phyloP scores from a whole-genome alignment of 371 early-diverging fungal genomes.

The Batkoa obscura region DNA sequence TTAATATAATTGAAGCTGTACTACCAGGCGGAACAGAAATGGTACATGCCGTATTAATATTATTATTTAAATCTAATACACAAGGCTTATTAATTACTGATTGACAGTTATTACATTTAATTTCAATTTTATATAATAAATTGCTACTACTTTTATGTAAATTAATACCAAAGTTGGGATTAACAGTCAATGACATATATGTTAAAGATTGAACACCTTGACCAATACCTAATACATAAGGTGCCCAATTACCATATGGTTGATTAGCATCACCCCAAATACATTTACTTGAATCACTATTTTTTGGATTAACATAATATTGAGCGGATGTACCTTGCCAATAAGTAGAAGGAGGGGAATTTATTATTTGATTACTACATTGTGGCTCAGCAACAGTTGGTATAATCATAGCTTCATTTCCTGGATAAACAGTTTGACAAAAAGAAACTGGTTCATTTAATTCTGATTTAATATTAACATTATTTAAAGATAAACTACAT shows the following conservation, averaged over 20 bases:
- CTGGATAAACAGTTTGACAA: slow-evolving; percentile 7
- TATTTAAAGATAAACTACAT: neutral
- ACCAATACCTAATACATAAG: neutral
- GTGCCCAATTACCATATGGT: slow-evolving; percentile 4
- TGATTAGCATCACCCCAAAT: neutral
- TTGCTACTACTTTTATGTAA: too few species aligned
- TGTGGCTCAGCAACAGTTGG: neutral
- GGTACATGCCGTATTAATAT: too few species aligned
- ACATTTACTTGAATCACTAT: neutral
- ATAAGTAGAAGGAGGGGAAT: neutral
- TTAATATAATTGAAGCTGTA: too few species aligned
- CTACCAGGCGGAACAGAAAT: too few species aligned
- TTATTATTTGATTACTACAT: neutral
- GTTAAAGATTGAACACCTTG: slow-evolving; percentile 15
- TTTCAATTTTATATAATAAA: too few species aligned
- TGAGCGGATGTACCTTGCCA: slow-evolving; percentile 2
- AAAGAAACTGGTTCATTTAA: neutral
- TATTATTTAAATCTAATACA: too few species aligned
- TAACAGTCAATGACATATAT: slow-evolving; percentile 16
- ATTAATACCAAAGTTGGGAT: too few species aligned
- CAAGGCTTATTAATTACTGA: too few species aligned
- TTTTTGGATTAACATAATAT: neutral
- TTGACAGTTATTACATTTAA: too few species aligned
- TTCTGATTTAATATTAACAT: neutral
- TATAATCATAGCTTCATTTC: slow-evolving; percentile 6